phyloP scores from a whole-genome alignment of 106 monocot species.

The Dendrobium nobile region DNA sequence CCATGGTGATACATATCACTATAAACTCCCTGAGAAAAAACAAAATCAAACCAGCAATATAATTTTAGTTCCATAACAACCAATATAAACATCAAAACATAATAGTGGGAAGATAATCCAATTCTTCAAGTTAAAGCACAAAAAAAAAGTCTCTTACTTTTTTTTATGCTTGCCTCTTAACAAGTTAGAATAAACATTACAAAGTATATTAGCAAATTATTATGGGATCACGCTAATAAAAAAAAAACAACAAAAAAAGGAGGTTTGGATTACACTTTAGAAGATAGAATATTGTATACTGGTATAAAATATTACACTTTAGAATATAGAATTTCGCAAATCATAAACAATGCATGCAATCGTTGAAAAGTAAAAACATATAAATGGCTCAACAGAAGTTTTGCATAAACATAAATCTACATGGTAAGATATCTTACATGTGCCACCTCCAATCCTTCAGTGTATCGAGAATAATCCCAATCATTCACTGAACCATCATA shows the following conservation, averaged over 20 bases:
- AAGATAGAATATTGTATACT: neutral
- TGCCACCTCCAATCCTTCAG: conserved; percentile 43
- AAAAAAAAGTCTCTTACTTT: neutral
- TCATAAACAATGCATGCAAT: neutral
- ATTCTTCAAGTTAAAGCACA: neutral
- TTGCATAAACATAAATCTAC: neutral
- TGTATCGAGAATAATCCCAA: conserved; percentile 44
- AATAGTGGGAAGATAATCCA: neutral
- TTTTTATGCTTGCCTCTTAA: too few species aligned
- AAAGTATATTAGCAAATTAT: neutral
- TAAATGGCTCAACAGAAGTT: neutral
- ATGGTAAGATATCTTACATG: conserved; percentile 13
- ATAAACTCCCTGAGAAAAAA: conserved; percentile 50
- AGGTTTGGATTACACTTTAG: neutral
- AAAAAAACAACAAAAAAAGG: too few species aligned
- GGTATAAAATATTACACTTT: neutral
- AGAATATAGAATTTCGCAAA: neutral
- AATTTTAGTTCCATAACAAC: neutral
- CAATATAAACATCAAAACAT: too few species aligned
- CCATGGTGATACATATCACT: conserved; percentile 76
- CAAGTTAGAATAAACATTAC: neutral
- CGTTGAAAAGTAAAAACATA: neutral
- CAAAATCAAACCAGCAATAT: neutral
- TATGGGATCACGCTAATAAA: too few species aligned
- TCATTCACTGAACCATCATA: conserved; percentile 39